Conservation (phyloP, 768 basidiomycete genomes). For the Termitomyces sp. region DNA sequence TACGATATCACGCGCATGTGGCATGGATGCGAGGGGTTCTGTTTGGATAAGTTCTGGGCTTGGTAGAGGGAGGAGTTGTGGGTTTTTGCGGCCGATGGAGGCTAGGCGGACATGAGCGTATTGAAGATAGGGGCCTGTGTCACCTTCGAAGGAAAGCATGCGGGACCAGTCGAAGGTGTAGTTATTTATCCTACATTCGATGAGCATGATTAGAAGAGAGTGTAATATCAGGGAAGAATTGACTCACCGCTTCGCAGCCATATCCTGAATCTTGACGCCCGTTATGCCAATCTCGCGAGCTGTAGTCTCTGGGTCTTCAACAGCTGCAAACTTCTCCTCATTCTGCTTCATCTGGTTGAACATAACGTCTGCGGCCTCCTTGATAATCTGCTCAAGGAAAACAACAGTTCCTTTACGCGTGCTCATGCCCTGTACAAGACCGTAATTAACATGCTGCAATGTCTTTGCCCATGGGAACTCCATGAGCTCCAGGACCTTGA, state of each 20-base stretch:
- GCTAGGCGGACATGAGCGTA: slow-evolving; percentile 93
- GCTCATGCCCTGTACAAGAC: slow-evolving; percentile 93
- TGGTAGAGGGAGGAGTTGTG: slow-evolving; percentile 76
- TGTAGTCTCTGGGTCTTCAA: slow-evolving; percentile 82
- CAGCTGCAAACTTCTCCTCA: slow-evolving; percentile 83
- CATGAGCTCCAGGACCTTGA: slow-evolving; percentile 91
- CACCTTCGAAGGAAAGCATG: slow-evolving; percentile 94
- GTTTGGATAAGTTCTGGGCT: slow-evolving; percentile 64
- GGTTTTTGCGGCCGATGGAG: slow-evolving; percentile 90
- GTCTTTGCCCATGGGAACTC: slow-evolving; percentile 79
- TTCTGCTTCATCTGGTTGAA: slow-evolving; percentile 96
- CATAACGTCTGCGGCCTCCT: slow-evolving; percentile 86
- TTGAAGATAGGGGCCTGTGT: slow-evolving; percentile 94
- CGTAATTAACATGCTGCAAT: slow-evolving; percentile 88
- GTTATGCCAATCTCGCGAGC: slow-evolving; percentile 87
- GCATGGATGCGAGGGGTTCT: slow-evolving; percentile 57
- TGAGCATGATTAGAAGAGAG: background rate
- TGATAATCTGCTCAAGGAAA: slow-evolving; percentile 90
- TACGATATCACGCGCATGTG: slow-evolving; percentile 77
- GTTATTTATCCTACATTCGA: slow-evolving; percentile 75
- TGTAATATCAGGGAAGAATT: slow-evolving; percentile 3
- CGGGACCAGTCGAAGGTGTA: slow-evolving; percentile 94
- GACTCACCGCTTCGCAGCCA: slow-evolving; percentile 84
- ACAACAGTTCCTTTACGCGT: slow-evolving; percentile 91
- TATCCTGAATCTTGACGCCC: slow-evolving; percentile 97